phyloP scores from a whole-genome alignment of 73 alveolate genomes.

The Symbiodinium pilosum region DNA sequence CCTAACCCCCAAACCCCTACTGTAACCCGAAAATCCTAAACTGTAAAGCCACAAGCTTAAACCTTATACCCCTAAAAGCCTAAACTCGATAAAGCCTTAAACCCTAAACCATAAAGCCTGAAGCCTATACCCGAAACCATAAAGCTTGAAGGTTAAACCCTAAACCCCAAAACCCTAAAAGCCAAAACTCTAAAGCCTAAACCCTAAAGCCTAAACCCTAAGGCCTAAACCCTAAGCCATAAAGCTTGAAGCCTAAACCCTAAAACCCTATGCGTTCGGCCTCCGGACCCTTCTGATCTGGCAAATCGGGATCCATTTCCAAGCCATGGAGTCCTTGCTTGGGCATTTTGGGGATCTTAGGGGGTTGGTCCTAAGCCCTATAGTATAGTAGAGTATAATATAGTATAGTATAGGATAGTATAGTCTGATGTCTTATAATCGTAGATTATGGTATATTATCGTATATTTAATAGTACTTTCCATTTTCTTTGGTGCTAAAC shows the following conservation, averaged over 20 bases:
- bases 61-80: background rate
- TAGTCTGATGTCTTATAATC: too few species aligned
- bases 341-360: too few species aligned
- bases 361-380: too few species aligned
- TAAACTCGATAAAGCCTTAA: background rate
- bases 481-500: too few species aligned
- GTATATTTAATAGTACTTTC: too few species aligned
- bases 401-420: too few species aligned
- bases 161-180: too few species aligned
- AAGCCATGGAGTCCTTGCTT: conserved; percentile 53
- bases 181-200: background rate
- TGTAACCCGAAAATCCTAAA: too few species aligned
- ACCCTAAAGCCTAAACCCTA: background rate
- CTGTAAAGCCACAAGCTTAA: background rate
- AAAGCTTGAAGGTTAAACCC: too few species aligned
- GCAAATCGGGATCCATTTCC: conserved; percentile 27
- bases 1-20: background rate
- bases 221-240: background rate
- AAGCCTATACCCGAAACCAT: too few species aligned
- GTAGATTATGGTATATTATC: too few species aligned
- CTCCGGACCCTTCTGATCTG: background rate
- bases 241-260: background rate
- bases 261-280: background rate
- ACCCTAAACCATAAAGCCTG: background rate
- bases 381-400: too few species aligned